Conservation (phyloP, 257 asterid genomes). For the Haberlea rhodopensis region DNA sequence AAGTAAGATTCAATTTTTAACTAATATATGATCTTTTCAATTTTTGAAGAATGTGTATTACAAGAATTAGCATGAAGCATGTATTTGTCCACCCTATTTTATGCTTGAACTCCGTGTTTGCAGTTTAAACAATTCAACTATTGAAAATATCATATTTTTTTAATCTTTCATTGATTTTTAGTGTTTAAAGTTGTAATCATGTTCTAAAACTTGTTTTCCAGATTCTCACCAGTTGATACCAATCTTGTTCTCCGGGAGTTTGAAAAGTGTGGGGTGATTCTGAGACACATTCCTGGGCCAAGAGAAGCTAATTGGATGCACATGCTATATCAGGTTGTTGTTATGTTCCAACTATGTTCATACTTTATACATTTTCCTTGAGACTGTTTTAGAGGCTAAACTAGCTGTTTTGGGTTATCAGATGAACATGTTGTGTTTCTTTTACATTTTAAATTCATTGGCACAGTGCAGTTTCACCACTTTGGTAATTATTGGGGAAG, state of each 20-base stretch:
- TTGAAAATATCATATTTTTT: background rate
- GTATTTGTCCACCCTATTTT: background rate
- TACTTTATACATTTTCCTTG: constrained; percentile 16
- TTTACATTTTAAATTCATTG: background rate
- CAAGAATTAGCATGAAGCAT: background rate
- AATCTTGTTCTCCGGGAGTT: constrained; percentile 86
- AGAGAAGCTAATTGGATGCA: constrained; percentile 99
- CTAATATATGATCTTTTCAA: background rate
- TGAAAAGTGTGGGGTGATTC: constrained; percentile 84
- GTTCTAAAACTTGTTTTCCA: constrained; percentile 30
- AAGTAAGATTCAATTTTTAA: background rate
- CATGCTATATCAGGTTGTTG: constrained; percentile 77
- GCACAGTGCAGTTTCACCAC: background rate
- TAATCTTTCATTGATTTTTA: constrained; percentile 10
- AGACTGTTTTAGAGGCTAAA: background rate
- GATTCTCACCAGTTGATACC: constrained; percentile 89
- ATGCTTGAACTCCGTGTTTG: background rate
- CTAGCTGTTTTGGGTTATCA: background rate
- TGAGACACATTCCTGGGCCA: constrained; percentile 94
- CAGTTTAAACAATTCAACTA: background rate
- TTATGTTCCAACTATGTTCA: background rate
- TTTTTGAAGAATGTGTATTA: too few relatives aligned
- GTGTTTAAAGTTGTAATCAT: constrained; percentile 16
- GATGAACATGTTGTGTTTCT: background rate
- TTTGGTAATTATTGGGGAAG: background rate